Base-by-base conservation (phyloP, 2,329 filamentous ascomycete genomes). In the Lachnellula subtilissima region DNA sequence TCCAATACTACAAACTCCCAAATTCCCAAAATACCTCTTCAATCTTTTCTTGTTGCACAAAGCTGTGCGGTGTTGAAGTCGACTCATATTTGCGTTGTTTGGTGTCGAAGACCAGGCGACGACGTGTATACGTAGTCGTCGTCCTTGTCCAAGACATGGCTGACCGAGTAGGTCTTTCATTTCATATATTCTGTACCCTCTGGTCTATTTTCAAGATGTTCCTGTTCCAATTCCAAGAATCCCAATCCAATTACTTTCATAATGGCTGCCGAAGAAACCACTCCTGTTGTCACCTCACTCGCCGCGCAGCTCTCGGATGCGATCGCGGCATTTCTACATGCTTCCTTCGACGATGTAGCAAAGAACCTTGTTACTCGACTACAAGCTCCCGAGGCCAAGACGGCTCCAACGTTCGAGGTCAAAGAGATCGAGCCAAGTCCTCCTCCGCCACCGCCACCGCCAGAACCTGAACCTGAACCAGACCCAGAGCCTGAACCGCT, bases 81-180 rank as follows among this genome's bases (percentile, higher is more conserved):
- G 56, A 61, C 54, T 61, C 56, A 61, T 43, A 52, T 50, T 37
- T 54, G 35, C 59, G 35, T 55, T 28, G n/a, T 28, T 51, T 15
- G 40, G 52, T 23, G 40, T 35, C 40, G 14, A 50, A 40, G 28
- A 17, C 11, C 11, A 45, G 19, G 42, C n/a, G 8, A 19, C 48
- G 35, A 55, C 53, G 53, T 55, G 53, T 55, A 55, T 22, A 22
- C 22, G 22, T 22, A 22, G 22, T 22, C 22, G 22, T 22, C 19
- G 28, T 32, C 15, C 46, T 37, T 32, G 40, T 22, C 53, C 7
- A 14, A 51, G 40, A 40, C 14, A 40, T 22, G 48, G 39, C n/a
- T 55, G 48, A 42, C 48, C 43, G 23, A 32, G 17, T 43, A 32
- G 22, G 36, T 23, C 17, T 6, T 54, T 22, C 23, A 47, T 39